Evolutionary conservation across 2,329 filamentous ascomycete genomes (phyloP).

Genomic region (Trichoderma sp.): DNA sequence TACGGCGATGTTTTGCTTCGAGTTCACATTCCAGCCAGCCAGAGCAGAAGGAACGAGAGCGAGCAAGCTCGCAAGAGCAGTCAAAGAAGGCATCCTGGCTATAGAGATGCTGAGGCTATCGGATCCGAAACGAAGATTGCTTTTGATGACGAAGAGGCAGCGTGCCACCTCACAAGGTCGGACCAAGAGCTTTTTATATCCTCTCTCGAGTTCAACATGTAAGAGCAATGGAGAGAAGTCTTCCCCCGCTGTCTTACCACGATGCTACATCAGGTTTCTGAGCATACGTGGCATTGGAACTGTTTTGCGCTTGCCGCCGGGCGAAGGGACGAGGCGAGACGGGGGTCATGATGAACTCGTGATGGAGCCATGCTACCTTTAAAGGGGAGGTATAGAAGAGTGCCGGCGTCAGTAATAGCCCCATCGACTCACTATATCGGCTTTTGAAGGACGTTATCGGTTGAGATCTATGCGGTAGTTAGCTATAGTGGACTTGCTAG

Average conservation of each 20-base stretch:
- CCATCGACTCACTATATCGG: not conserved
- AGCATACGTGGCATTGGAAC: slow-evolving; percentile 16
- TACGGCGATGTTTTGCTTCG: slow-evolving; percentile 56
- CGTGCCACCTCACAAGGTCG: not conserved
- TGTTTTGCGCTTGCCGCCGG: not conserved
- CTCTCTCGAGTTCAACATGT: not conserved
- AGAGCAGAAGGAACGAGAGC: slow-evolving; percentile 31
- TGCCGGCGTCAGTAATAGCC: not conserved
- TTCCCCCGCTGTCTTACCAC: slow-evolving; percentile 1
- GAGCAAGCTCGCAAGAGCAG: slow-evolving; percentile 25
- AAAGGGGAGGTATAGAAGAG: not conserved
- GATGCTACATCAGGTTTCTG: slow-evolving; percentile 11
- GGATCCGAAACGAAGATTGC: not conserved
- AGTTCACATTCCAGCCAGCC: slow-evolving; percentile 46
- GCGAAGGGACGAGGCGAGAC: not conserved
- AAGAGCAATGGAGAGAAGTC: not conserved
- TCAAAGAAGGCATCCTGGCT: slow-evolving; percentile 20
- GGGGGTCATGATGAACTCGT: not conserved
- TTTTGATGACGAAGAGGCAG: not conserved
- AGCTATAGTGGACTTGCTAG: not conserved
- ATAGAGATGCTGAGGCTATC: not conserved
- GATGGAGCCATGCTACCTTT: slow-evolving; percentile 9
- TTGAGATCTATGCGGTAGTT: not conserved
- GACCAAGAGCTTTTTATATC: slow-evolving; percentile 18
- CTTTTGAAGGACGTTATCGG: not conserved